Conservation (phyloP, 768 basidiomycete genomes). For the Gymnopilus junonius region DNA sequence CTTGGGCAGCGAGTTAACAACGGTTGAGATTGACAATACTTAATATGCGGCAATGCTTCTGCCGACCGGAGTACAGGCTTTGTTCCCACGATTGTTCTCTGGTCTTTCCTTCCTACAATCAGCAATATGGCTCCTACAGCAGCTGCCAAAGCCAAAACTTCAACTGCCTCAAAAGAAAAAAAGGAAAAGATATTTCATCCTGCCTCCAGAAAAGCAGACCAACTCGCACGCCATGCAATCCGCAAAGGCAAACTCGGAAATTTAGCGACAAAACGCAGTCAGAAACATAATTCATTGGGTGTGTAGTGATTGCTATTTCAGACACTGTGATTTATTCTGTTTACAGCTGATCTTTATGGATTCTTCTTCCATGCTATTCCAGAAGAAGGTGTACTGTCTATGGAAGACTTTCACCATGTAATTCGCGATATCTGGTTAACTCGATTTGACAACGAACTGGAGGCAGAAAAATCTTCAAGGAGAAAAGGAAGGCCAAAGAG, state of each 20-base stretch:
- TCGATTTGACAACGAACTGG: slow-evolving; percentile 69
- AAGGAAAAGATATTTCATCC: slow-evolving; percentile 87
- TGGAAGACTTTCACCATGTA: slow-evolving; percentile 69
- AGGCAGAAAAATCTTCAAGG: slow-evolving; percentile 60
- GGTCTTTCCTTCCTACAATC: slow-evolving; percentile 11
- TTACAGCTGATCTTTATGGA: slow-evolving; percentile 68
- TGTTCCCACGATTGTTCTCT: slow-evolving; percentile 29
- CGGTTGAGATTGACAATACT: too few relatives aligned
- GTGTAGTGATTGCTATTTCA: slow-evolving; percentile 16
- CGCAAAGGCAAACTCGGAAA: slow-evolving; percentile 71
- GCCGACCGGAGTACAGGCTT: not conserved
- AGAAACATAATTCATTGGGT: slow-evolving; percentile 64
- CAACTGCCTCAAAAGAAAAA: slow-evolving; percentile 38
- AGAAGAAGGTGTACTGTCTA: slow-evolving; percentile 55
- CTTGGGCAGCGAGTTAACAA: not conserved
- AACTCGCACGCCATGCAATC: slow-evolving; percentile 67
- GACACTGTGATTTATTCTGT: slow-evolving; percentile 11
- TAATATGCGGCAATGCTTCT: too few relatives aligned
- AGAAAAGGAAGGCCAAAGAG: slow-evolving; percentile 81
- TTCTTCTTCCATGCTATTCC: slow-evolving; percentile 81
- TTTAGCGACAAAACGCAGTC: slow-evolving; percentile 54
- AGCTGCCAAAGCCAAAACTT: slow-evolving; percentile 36
- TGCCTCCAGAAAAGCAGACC: slow-evolving; percentile 81
- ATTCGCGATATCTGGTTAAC: slow-evolving; percentile 73
- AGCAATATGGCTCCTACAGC: slow-evolving; percentile 42